phyloP scores from a whole-genome alignment of 345 rosid genomes.

The Mangifera indica region DNA sequence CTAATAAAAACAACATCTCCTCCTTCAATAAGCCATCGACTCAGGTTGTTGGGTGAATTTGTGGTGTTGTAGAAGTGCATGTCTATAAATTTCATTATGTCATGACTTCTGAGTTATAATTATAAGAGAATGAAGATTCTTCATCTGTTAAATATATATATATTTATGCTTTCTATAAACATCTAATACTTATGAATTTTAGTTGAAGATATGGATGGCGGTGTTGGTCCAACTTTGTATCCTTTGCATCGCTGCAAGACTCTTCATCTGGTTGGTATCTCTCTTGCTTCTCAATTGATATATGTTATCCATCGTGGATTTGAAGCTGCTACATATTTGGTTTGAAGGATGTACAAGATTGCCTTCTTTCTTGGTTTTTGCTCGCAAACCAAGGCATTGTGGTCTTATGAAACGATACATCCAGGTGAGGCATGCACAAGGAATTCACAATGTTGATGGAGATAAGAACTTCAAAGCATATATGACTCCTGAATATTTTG shows the following conservation, averaged over 20 bases:
- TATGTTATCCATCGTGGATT: constrained; percentile 25
- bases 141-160: not conserved
- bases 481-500: constrained; percentile 83
- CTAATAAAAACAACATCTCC: no score
- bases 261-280: constrained; percentile 73
- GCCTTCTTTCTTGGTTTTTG: constrained; percentile 52
- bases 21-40: no score
- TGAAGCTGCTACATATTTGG: constrained; percentile 43
- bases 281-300: constrained; percentile 26
- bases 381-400: constrained; percentile 41
- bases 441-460: constrained; percentile 94
- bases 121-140: no score
- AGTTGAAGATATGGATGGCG: constrained; percentile 74
- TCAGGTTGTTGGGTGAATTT: no score
- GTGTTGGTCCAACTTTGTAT: constrained; percentile 63
- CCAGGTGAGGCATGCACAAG: constrained; percentile 99
- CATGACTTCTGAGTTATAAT: no score
- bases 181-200: constrained; percentile 6
- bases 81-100: no score
- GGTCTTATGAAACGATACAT: constrained; percentile 52
- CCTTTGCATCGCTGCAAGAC: constrained; percentile 96
- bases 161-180: not conserved
- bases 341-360: constrained; percentile 44
- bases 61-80: no score
- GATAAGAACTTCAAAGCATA: constrained; percentile 84